Conservation (phyloP, 2,329 filamentous ascomycete species). For the Blumeriella jaapii region DNA sequence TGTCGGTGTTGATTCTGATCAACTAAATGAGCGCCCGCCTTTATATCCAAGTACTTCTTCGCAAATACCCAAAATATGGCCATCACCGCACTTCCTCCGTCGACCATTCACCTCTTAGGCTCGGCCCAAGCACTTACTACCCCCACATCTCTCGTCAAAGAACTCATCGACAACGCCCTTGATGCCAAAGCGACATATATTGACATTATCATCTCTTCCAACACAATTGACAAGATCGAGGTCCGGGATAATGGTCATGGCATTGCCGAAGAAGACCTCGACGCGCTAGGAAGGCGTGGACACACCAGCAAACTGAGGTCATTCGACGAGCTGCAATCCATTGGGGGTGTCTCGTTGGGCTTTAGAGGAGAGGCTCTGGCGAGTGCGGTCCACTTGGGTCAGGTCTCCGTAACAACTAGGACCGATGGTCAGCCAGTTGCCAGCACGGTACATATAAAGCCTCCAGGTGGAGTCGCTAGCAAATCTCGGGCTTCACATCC, state of each 20-base stretch:
- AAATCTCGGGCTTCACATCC: constrained; percentile 37
- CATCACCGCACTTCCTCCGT: constrained; percentile 36
- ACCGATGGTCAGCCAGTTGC: constrained; percentile 50
- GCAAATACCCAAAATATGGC: constrained; percentile 23
- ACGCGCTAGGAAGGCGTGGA: constrained; percentile 49
- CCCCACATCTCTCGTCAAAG: constrained; percentile 55
- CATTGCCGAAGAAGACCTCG: constrained; percentile 50
- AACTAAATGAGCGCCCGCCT: background rate
- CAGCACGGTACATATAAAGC: constrained; percentile 33
- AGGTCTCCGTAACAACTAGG: constrained; percentile 51
- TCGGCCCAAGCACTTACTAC: constrained; percentile 49
- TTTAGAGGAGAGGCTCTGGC: constrained; percentile 68
- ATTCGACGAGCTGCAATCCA: constrained; percentile 47
- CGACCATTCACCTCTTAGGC: constrained; percentile 44
- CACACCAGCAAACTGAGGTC: constrained; percentile 62
- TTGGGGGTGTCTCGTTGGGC: constrained; percentile 52
- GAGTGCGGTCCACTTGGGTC: constrained; percentile 48
- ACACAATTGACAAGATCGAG: constrained; percentile 58
- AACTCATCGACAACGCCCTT: constrained; percentile 66
- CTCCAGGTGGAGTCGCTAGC: constrained; percentile 29
- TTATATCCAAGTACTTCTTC: background rate
- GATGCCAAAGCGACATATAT: constrained; percentile 59
- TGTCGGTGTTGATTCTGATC: too few relatives aligned
- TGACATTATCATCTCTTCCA: constrained; percentile 49
- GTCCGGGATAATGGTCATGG: constrained; percentile 66